These are phyloP conservation scores for Adansonia rubrostipa DNA, from an alignment of 441 rosid genomes.

Conservation along the genomic window DNA sequence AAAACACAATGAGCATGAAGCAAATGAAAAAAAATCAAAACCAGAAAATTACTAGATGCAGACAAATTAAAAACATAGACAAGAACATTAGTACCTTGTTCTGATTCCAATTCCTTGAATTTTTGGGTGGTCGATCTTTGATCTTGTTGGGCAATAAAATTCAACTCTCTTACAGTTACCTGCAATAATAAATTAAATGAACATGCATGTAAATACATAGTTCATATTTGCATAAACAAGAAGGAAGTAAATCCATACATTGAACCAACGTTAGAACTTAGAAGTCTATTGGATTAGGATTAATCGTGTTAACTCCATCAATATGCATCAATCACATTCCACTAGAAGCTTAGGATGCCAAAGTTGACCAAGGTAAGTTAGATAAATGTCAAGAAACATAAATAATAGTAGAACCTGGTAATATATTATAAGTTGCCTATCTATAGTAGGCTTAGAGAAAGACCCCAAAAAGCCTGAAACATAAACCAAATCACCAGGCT, in stretches of 20 bases:
- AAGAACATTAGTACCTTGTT: conserved; percentile 40
- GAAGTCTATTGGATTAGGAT: neutral
- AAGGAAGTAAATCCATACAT: neutral
- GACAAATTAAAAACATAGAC: neutral
- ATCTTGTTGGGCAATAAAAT: conserved; percentile 46
- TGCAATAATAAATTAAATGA: conserved; percentile 31
- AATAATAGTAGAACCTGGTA: conserved; percentile 46
- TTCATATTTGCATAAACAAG: conserved; percentile 1
- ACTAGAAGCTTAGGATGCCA: neutral
- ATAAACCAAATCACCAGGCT: conserved; percentile 57
- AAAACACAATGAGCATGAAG: conserved; percentile 25
- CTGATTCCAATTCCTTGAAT: conserved; percentile 31
- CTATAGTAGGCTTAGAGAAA: conserved; percentile 27
- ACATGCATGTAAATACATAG: neutral
- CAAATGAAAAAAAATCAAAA: conserved; percentile 19
- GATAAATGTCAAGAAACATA: neutral
- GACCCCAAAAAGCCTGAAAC: conserved; percentile 60
- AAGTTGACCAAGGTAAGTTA: neutral
- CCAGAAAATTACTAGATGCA: neutral
- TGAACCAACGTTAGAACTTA: neutral
- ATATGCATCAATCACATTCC: conserved; percentile 14
- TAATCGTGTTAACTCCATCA: neutral
- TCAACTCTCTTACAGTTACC: conserved; percentile 62
- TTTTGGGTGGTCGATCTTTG: conserved; percentile 25
- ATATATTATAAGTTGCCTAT: conserved; percentile 32